Base-by-base conservation (phyloP, 176 grass and related monocot genomes). In the Hordeum marinum region DNA sequence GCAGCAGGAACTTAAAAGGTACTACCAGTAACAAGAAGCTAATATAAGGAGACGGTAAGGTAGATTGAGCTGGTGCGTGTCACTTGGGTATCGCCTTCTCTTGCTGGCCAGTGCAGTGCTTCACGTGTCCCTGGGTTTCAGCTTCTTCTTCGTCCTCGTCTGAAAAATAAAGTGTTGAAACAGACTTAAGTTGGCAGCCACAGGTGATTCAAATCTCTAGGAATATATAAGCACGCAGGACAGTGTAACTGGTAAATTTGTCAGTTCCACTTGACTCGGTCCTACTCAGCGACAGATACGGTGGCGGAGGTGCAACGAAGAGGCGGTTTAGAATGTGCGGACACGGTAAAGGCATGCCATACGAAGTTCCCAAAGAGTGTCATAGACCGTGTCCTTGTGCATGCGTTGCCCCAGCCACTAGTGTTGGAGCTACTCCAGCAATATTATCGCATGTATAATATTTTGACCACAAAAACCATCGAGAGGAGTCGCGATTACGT, bases 241-340 rank as follows among this genome's bases (percentile, higher is more conserved):
- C 21, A 78, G 58, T 50, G 48, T 52, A 52, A 64, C 11, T 23
- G 72, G 23, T 58, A 13, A 54, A 13, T 55, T 62, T 48, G 34
- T 72, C 77, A 34, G 57, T 42, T 72, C 65, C 41, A 63, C 62
- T 86, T 90, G 78, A 85, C 85, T 70, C 23, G 63, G 78, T 42
- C 63, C 39, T 70, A 25, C 24, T 77, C 27, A 32, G 83, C 88
- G 88, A 72, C 7, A 78, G 57, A 83, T 82, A 67, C 68, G 84
- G 79, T 83, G 77, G 57, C 73, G 85, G 43, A 61, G 84, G 79
- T 83, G 77, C 24, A 80, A 62, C 81, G 8, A 62, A 25, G 24
- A 59, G 9, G 41, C 67, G 43, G 76, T 84, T 64, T 35, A 2
- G 78, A 57, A 45, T 78, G 65, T 27, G 79, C 77, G 84, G 88